A percentile compares a stretch with the other conserved stretches of the same genome.
Evolutionary conservation across 1,284 basidiomycete genomes (phyloP).

Genomic region (Pseudozyma flocculosa): DNA sequence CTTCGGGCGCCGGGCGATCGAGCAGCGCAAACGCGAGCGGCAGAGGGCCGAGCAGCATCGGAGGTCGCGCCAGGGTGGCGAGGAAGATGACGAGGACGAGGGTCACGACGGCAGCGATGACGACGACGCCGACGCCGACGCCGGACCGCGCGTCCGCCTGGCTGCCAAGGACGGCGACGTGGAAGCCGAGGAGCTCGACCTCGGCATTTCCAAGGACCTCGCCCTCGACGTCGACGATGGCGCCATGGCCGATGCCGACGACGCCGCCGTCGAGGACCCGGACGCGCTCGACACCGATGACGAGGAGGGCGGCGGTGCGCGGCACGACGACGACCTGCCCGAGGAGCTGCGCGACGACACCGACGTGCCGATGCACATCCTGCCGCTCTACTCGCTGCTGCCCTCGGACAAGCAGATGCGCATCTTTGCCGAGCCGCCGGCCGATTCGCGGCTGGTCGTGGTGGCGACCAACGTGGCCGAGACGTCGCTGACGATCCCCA

Average conservation of each 20-base stretch:
- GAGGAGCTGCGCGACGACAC: slow-evolving; percentile 40
- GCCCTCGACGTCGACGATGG: slow-evolving; percentile 62
- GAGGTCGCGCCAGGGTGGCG: slow-evolving; percentile 4
- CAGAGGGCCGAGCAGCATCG: slow-evolving; percentile 13
- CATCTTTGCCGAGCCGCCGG: slow-evolving; percentile 70
- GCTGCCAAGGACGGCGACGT: slow-evolving; percentile 60
- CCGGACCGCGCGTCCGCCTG: slow-evolving; percentile 16
- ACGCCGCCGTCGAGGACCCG: slow-evolving; percentile 59
- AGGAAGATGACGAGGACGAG: slow-evolving; percentile 8
- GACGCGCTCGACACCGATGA: slow-evolving; percentile 54
- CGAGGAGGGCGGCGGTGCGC: slow-evolving; percentile 29
- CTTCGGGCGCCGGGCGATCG: slow-evolving; percentile 71
- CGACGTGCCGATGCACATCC: slow-evolving; percentile 63
- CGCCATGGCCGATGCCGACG: slow-evolving; percentile 49
- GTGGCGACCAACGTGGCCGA: slow-evolving; percentile 78
- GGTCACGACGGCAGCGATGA: slow-evolving; percentile 14
- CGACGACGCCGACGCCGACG: slow-evolving; percentile 46
- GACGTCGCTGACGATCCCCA: slow-evolving; percentile 75
- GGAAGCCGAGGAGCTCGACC: slow-evolving; percentile 79
- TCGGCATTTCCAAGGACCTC: slow-evolving; percentile 63
- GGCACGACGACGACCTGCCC: slow-evolving; percentile 43
- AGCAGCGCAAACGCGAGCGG: slow-evolving; percentile 58
- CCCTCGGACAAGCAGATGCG: slow-evolving; percentile 73
- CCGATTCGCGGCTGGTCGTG: slow-evolving; percentile 69
- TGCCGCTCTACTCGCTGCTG: slow-evolving; percentile 73